These are phyloP conservation scores for Monilinia aucupariae DNA, from an alignment of 2,329 filamentous ascomycete species.

Conservation along the genomic window DNA sequence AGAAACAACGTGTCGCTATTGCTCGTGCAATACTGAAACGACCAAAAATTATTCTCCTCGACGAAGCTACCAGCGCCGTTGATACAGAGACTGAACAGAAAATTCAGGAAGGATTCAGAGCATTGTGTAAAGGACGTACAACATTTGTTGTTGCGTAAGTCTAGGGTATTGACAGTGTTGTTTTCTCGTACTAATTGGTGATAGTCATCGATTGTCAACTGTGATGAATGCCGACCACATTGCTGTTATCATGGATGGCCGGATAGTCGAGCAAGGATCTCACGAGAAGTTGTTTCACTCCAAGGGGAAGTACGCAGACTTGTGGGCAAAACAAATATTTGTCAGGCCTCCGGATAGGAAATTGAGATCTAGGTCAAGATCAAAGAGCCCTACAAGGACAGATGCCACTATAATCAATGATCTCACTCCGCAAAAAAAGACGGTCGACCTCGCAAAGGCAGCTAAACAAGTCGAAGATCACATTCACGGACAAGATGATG, in stretches of 20 bases:
- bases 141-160: constrained; percentile 40
- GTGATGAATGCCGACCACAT: constrained; percentile 50
- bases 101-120: constrained; percentile 61
- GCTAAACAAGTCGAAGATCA: constrained; percentile 18
- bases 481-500: constrained; percentile 17
- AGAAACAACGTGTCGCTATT: constrained; percentile 82
- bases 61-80: constrained; percentile 89
- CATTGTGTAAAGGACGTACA: constrained; percentile 45
- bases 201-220: constrained; percentile 46
- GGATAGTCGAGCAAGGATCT: constrained; percentile 47
- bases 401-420: constrained; percentile 33
- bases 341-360: constrained; percentile 27
- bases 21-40: constrained; percentile 88
- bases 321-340: constrained; percentile 47
- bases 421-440: constrained; percentile 24
- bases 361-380: constrained; percentile 25
- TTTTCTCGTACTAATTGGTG: constrained; percentile 17
- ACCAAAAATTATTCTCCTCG: constrained; percentile 84
- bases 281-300: constrained; percentile 44
- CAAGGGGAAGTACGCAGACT: constrained; percentile 46
- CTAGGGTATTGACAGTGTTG: background rate
- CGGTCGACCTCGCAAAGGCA: constrained; percentile 22
- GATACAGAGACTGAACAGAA: constrained; percentile 93
- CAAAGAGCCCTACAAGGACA: constrained; percentile 28
- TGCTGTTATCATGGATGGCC: constrained; percentile 47